These are phyloP conservation scores for Rubia balearica DNA, from an alignment of 305 asterid species.

Conservation along the genomic window DNA sequence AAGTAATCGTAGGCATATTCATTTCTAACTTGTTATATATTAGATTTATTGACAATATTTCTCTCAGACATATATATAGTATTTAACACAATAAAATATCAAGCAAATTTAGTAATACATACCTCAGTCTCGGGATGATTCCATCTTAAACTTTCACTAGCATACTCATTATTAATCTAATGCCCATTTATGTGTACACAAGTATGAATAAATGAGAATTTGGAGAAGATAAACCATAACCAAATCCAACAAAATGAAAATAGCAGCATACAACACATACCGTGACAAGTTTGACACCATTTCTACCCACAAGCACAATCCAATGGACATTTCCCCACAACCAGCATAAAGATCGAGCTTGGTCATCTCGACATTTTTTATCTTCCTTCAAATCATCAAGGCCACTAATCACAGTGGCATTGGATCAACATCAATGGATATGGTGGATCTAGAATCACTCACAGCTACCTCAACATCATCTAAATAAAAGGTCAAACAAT, in stretches of 20 bases:
- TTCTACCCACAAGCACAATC: slow-evolving; percentile 62
- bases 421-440: slow-evolving; percentile 23
- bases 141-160: slow-evolving; percentile 60
- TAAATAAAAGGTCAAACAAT: background rate
- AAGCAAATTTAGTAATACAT: background rate
- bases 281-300: slow-evolving; percentile 48
- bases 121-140: slow-evolving; percentile 83
- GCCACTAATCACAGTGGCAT: slow-evolving; percentile 3
- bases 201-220: background rate
- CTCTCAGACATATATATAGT: background rate
- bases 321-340: slow-evolving; percentile 95
- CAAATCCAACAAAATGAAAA: background rate
- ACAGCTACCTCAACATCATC: slow-evolving; percentile 8
- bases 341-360: slow-evolving; percentile 71
- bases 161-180: slow-evolving; percentile 50
- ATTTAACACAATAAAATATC: background rate
- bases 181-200: slow-evolving; percentile 66
- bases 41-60: too few species aligned
- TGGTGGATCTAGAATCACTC: slow-evolving; percentile 26
- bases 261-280: slow-evolving; percentile 27
- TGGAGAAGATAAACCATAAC: background rate
- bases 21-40: slow-evolving; percentile 46
- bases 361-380: slow-evolving; percentile 33
- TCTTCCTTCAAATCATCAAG: slow-evolving; percentile 26
- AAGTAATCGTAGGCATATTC: slow-evolving; percentile 58